Base-by-base conservation (phyloP, 805 yeast species). In the Zygoascus biomembranicola region DNA sequence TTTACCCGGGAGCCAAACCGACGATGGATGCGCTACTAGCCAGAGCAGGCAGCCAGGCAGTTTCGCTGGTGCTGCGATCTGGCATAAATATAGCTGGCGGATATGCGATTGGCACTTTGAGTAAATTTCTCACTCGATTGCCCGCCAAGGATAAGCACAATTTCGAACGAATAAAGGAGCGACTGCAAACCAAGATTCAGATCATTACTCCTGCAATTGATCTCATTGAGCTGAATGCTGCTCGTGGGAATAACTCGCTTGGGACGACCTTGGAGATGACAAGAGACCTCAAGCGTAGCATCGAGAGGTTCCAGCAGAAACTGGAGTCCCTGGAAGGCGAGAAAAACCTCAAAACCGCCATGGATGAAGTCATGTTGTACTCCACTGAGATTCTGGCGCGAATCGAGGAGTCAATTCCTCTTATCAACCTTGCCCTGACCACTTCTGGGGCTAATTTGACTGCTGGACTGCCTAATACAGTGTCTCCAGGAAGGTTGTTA, bases 31-130 rank as follows among this genome's bases (percentile, higher is more conserved):
- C 47, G 13, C 43, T 54, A 11, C 50, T 54, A 28, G 48, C 49
- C 14, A 2, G 47, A 16, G 57, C 94, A 2, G 85, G 90, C 32
- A 80, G 79, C 50, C 90, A 85, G 59, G 87, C 87, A 1, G 86
- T 86, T n/a, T 77, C 88, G 1, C 83, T 86, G 68, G 95, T 90
- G 9, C 80, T 86, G 28, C 73, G 85, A 53, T 85, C 90, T 1
- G 89, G 94, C 0, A 78, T 86, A 32, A 81, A 89, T 1, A 59
- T 86, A 19, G 94, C 90, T 0, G 80, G 90, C 0, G 80, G 85
- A 0, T 86, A 80, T 68, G 90, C 90, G 20, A 74, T 85, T 43
- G 80, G 78, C 54, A 80, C 85, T 0, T 78, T 85, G n/a, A 66
- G 79, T 9, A 75, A 66, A 50, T 74, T 84, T 54, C 69, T 85